phyloP scores from a whole-genome alignment of 257 asterid species.

The Mitragyna speciosa region DNA sequence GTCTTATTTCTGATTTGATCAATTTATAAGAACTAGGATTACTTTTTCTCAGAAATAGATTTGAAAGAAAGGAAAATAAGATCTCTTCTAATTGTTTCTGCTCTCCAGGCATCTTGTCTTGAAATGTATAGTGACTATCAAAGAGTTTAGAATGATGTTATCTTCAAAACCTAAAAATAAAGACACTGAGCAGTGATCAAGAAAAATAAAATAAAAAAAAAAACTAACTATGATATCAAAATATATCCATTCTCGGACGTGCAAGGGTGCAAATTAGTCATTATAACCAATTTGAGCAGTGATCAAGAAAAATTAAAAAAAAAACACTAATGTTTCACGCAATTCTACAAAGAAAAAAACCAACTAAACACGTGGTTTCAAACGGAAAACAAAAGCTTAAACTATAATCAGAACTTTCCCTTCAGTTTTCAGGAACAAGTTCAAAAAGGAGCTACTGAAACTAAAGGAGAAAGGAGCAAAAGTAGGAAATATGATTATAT shows the following conservation, averaged over 20 bases:
- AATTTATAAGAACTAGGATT: neutral
- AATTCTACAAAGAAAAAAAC: neutral
- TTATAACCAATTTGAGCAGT: neutral
- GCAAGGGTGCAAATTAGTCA: neutral
- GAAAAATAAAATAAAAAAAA: no score
- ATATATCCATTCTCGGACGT: neutral
- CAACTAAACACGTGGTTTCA: neutral
- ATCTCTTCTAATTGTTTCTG: neutral
- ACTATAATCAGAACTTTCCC: neutral
- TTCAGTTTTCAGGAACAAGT: neutral
- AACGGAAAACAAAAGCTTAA: neutral
- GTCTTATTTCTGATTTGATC: neutral
- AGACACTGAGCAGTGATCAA: no score
- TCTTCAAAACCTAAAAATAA: neutral
- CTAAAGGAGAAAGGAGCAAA: constrained; percentile 1
- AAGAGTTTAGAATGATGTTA: neutral
- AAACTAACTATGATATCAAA: neutral
- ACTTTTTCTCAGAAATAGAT: neutral
- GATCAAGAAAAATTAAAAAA: neutral
- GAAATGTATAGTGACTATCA: neutral
- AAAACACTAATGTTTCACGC: neutral
- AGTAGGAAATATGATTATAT: neutral
- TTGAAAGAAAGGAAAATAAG: no score
- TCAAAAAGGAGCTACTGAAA: neutral
- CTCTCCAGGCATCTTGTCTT: neutral